These are phyloP conservation scores for Phylloboletellus chloephorus DNA, from an alignment of 1,284 basidiomycete species.

Conservation along the genomic window DNA sequence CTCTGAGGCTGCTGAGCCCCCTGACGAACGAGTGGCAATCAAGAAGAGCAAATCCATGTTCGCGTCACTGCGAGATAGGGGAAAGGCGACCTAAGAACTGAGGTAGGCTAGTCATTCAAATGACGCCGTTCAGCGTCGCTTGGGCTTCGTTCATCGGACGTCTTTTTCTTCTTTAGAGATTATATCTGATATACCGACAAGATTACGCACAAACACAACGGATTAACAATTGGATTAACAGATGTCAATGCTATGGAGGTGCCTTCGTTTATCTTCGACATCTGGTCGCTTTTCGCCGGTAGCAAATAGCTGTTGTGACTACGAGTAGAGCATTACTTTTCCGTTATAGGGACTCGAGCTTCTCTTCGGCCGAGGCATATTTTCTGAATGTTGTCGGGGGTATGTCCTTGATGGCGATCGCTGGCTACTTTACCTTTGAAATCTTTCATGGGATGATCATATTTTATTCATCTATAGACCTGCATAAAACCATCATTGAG, in stretches of 20 bases:
- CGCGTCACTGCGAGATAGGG: slow-evolving; percentile 16
- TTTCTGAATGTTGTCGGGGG: slow-evolving; percentile 1
- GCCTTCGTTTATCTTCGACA: neutral
- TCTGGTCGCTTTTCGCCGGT: neutral
- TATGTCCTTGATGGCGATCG: neutral
- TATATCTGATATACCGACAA: slow-evolving; percentile 1
- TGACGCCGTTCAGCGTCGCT: neutral
- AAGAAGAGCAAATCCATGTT: slow-evolving; percentile 30
- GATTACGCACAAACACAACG: neutral
- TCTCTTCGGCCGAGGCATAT: slow-evolving; percentile 1
- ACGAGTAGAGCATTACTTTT: neutral
- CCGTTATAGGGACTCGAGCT: neutral
- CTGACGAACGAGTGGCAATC: neutral
- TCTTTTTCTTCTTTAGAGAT: slow-evolving; percentile 5
- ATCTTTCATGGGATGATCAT: neutral
- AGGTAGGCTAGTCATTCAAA: slow-evolving; percentile 1
- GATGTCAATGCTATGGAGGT: no score
- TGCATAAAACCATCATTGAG: neutral
- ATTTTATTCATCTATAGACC: neutral
- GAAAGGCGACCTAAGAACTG: slow-evolving; percentile 10
- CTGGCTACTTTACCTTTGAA: neutral
- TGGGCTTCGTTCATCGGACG: neutral
- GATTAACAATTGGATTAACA: slow-evolving; percentile 1
- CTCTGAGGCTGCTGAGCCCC: slow-evolving; percentile 10
- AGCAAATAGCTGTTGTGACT: neutral